A percentile compares a stretch with the other conserved stretches of the same genome.
Conservation (phyloP, 164 flowering plant genomes). For the Dillenia suffruticosa region DNA sequence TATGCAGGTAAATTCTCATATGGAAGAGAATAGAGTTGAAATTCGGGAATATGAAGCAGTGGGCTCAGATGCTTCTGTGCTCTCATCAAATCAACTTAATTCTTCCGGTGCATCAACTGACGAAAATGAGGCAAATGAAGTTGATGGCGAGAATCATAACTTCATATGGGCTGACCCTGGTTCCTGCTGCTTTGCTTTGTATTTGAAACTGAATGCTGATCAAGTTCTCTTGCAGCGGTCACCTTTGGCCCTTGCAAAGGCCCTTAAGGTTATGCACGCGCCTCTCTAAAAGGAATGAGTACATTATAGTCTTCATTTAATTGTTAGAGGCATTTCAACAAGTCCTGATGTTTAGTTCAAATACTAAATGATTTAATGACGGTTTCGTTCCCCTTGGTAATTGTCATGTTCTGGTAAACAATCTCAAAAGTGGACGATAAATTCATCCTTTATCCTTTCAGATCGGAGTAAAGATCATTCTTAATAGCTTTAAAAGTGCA, state of each 20-base stretch:
- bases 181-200: slow-evolving; percentile 86
- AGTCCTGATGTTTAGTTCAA: too few species aligned
- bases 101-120: slow-evolving; percentile 15
- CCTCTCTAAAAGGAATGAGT: too few species aligned
- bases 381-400: too few species aligned
- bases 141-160: slow-evolving; percentile 21
- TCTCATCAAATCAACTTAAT: slow-evolving; percentile 55
- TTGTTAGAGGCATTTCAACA: too few species aligned
- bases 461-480: too few species aligned
- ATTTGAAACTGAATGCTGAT: slow-evolving; percentile 58
- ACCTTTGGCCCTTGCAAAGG: slow-evolving; percentile 92
- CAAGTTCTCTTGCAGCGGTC: slow-evolving; percentile 72
- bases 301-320: too few species aligned
- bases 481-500: too few species aligned
- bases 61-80: slow-evolving; percentile 62
- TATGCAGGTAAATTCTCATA: slow-evolving; percentile 47
- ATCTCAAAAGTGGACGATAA: too few species aligned
- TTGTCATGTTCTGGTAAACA: too few species aligned
- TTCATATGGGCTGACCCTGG: slow-evolving; percentile 78
- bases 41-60: slow-evolving; percentile 74
- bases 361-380: too few species aligned
- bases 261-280: slow-evolving; percentile 61
- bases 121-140: slow-evolving; percentile 16
- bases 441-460: too few species aligned
- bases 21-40: slow-evolving; percentile 64